Conservation (phyloP, 805 yeast genomes). For the Tetrapisispora arboricola region DNA sequence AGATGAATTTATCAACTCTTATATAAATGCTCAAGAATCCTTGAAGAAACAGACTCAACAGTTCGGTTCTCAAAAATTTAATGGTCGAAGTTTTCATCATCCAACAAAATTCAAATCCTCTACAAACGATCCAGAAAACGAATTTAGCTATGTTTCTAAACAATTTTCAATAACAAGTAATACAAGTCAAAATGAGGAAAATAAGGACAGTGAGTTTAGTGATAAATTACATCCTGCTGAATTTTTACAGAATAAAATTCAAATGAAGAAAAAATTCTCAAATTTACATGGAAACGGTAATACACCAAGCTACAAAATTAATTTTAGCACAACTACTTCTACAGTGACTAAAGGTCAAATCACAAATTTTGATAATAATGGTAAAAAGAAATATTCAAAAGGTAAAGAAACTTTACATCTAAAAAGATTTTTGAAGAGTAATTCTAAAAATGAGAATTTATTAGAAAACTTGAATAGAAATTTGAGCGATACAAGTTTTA, state of each 20-base stretch:
- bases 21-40: not conserved
- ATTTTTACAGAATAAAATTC: slow-evolving; percentile 19
- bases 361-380: not conserved
- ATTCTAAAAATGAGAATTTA: slow-evolving; percentile 4
- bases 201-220: slow-evolving; percentile 4
- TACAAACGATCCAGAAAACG: not conserved
- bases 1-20: not conserved
- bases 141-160: not conserved
- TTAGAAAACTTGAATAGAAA: slow-evolving; percentile 2
- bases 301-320: not conserved
- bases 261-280: slow-evolving; percentile 9
- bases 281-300: not conserved
- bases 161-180: not conserved
- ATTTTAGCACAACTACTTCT: not conserved
- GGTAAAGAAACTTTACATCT: slow-evolving; percentile 25
- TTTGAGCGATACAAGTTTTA: not conserved
- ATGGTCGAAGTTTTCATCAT: too few relatives aligned
- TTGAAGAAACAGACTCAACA: not conserved
- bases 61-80: too few relatives aligned
- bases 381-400: slow-evolving; percentile 4
- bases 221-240: slow-evolving; percentile 24
- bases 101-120: not conserved
- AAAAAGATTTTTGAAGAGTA: slow-evolving; percentile 44
- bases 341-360: not conserved
- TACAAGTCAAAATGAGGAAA: not conserved